These are phyloP conservation scores for Eragrostis curvula DNA, from an alignment of 176 grass and related monocot species.

Conservation along the genomic window DNA sequence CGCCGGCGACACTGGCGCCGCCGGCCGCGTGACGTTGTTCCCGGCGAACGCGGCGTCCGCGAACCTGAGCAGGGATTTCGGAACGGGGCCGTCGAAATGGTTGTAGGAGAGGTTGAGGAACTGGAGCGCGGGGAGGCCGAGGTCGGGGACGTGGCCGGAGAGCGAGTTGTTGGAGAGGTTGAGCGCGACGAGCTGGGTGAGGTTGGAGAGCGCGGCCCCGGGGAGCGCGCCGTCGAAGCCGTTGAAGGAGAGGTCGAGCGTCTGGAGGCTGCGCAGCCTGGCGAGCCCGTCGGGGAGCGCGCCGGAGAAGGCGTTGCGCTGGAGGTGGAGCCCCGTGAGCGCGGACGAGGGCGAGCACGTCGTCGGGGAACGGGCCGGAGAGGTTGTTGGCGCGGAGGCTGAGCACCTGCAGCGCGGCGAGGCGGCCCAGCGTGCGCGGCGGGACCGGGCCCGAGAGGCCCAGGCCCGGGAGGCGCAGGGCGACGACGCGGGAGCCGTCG, in stretches of 20 bases:
- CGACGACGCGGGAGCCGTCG: slow-evolving; percentile 59
- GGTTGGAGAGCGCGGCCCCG: slow-evolving; percentile 41
- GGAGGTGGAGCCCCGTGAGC: slow-evolving; percentile 86
- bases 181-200: slow-evolving; percentile 60
- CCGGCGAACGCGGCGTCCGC: slow-evolving; percentile 56
- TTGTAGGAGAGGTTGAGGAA: slow-evolving; percentile 88
- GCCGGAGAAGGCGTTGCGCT: slow-evolving; percentile 80
- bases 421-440: slow-evolving; percentile 58
- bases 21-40: slow-evolving; percentile 39
- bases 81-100: slow-evolving; percentile 65
- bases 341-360: slow-evolving; percentile 54
- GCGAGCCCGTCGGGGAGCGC: slow-evolving; percentile 31
- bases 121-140: slow-evolving; percentile 61
- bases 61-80: slow-evolving; percentile 51
- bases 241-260: slow-evolving; percentile 91
- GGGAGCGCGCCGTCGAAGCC: slow-evolving; percentile 61
- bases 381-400: slow-evolving; percentile 88
- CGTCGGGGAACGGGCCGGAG: slow-evolving; percentile 54
- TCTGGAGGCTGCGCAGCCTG: slow-evolving; percentile 34
- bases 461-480: slow-evolving; percentile 72
- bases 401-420: slow-evolving; percentile 77
- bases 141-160: slow-evolving; percentile 67
- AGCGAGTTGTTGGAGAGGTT: slow-evolving; percentile 97
- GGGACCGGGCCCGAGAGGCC: slow-evolving; percentile 69
- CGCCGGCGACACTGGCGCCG: not conserved